phyloP scores from a whole-genome alignment of 164 flowering plant genomes.

The Sedum album region DNA sequence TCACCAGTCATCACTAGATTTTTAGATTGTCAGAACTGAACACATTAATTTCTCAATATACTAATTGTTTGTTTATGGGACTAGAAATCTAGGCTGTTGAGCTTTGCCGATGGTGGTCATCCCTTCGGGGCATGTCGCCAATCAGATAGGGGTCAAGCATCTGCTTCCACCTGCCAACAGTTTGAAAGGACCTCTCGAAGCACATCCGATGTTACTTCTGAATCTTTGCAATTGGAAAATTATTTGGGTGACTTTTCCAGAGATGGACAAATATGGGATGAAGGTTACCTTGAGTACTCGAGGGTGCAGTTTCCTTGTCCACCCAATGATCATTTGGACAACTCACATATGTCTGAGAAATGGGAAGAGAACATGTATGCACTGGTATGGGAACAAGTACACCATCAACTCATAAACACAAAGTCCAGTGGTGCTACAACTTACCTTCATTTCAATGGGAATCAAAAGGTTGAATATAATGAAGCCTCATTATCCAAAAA shows the following conservation, averaged over 20 bases:
- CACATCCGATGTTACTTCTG: conserved; percentile 23
- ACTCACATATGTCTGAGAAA: conserved; percentile 26
- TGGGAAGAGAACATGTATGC: conserved; percentile 51
- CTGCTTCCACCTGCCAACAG: conserved; percentile 17
- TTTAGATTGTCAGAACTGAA: too few relatives aligned
- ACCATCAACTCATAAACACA: conserved; percentile 10
- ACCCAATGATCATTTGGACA: not conserved
- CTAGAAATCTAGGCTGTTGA: conserved; percentile 84
- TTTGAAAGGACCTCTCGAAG: conserved; percentile 14
- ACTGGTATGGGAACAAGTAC: conserved; percentile 30
- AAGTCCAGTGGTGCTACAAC: conserved; percentile 12
- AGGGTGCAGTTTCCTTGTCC: conserved; percentile 30
- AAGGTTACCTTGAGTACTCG: conserved; percentile 41
- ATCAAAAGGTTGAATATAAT: conserved; percentile 11
- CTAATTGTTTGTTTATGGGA: conserved; percentile 10
- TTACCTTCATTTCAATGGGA: conserved; percentile 17
- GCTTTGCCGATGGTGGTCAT: conserved; percentile 60
- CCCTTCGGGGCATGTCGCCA: conserved; percentile 50
- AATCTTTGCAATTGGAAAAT: conserved; percentile 32
- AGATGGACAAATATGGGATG: conserved; percentile 35
- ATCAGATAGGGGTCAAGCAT: conserved; percentile 22
- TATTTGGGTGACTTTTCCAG: conserved; percentile 29
- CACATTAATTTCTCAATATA: not conserved
- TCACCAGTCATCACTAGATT: not conserved
- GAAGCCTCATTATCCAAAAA: conserved; percentile 43